A percentile compares a stretch with the other conserved stretches of the same genome.
phyloP scores from a whole-genome alignment of 225 moss, liverwort and hornwort species.

The Rhytidiadelphus loreus region DNA sequence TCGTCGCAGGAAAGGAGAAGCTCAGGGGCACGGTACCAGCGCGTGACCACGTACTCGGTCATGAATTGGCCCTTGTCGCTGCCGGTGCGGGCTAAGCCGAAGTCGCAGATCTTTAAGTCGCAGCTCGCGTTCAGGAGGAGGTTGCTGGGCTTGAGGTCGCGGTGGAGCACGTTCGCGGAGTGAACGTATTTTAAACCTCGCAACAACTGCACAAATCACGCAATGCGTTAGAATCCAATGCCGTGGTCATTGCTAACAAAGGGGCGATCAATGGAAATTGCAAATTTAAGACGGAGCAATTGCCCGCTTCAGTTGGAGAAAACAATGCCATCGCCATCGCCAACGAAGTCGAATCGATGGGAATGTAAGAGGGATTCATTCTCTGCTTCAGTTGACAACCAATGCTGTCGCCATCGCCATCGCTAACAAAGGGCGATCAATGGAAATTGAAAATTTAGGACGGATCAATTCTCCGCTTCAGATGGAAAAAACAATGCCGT shows the following conservation, averaged over 20 bases:
- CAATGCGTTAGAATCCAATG: not conserved
- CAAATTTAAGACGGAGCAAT: not conserved
- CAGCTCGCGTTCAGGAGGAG: slow-evolving; percentile 90
- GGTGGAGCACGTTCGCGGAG: slow-evolving; percentile 91
- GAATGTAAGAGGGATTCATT: not conserved
- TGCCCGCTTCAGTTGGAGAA: not conserved
- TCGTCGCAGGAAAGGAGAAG: slow-evolving; percentile 91
- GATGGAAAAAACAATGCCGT: not conserved
- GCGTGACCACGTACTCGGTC: slow-evolving; percentile 99
- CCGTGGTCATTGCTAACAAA: not conserved
- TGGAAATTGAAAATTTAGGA: not conserved
- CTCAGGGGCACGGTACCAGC: slow-evolving; percentile 98
- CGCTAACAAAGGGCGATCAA: not conserved
- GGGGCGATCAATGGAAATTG: not conserved
- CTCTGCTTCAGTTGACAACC: not conserved
- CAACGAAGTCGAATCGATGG: not conserved
- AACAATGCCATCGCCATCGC: not conserved
- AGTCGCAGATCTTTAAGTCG: slow-evolving; percentile 94
- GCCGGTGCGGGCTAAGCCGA: slow-evolving; percentile 87
- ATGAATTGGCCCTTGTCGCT: slow-evolving; percentile 98
- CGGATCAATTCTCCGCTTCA: not conserved
- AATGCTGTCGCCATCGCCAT: not conserved
- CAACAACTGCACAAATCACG: slow-evolving; percentile 49
- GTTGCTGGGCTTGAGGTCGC: slow-evolving; percentile 92
- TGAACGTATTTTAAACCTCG: slow-evolving; percentile 93